phyloP scores from a whole-genome alignment of 208 protist genomes.

The Acanthamoeba lenticulata region DNA sequence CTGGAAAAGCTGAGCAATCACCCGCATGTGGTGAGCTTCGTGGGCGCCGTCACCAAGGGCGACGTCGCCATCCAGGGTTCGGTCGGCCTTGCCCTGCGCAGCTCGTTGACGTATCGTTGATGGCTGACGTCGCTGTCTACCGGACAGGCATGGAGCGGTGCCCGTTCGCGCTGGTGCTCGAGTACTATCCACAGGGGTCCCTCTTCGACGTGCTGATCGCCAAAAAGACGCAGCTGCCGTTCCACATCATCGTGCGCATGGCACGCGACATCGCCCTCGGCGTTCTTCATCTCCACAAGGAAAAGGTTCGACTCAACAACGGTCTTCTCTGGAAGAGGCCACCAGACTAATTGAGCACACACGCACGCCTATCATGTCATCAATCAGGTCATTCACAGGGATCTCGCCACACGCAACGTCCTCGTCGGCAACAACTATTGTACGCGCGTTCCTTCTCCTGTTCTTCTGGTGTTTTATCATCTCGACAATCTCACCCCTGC shows the following conservation, averaged over 20 bases:
- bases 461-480: not conserved
- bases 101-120: not conserved
- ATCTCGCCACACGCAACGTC: constrained; percentile 26
- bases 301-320: not conserved
- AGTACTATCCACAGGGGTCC: constrained; percentile 58
- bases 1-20: constrained; percentile 63
- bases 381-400: constrained; percentile 55
- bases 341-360: not conserved
- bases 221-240: not conserved
- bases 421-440: constrained; percentile 37
- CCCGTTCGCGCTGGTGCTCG: constrained; percentile 36
- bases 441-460: not conserved
- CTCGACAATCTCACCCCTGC: not conserved
- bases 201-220: constrained; percentile 48
- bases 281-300: constrained; percentile 64
- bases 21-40: constrained; percentile 45
- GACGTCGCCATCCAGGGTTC: not conserved
- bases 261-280: constrained; percentile 49
- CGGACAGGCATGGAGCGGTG: not conserved
- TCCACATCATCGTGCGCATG: constrained; percentile 14
- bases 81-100: too few species aligned
- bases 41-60: constrained; percentile 12
- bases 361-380: not conserved
- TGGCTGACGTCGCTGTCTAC: not conserved
- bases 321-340: not conserved